Evolutionary conservation across 2,329 filamentous ascomycete genomes (phyloP).

Genomic region (Aspergillus latus): DNA sequence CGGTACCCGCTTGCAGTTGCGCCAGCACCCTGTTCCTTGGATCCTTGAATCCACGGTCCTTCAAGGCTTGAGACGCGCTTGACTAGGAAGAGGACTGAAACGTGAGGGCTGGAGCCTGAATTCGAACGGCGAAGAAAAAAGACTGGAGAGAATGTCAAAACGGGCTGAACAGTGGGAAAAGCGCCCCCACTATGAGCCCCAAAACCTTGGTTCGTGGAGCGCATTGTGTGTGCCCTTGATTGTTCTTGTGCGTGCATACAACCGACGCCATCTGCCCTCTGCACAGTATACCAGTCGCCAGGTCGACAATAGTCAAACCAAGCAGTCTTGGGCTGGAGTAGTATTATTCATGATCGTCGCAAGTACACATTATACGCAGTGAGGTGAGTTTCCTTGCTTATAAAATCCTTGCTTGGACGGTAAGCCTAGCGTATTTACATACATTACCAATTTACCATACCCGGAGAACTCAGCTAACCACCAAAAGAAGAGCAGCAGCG

Average conservation of each 20-base stretch:
- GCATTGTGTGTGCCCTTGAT: slow-evolving; percentile 7
- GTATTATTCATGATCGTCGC: background rate
- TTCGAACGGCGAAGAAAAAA: background rate
- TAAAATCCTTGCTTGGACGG: background rate
- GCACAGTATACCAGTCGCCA: background rate
- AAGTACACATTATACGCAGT: background rate
- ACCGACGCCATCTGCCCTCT: background rate
- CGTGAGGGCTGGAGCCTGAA: slow-evolving; percentile 4
- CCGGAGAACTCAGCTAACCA: slow-evolving; percentile 10
- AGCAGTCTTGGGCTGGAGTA: background rate
- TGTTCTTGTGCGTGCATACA: slow-evolving; percentile 3
- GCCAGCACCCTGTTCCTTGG: slow-evolving; percentile 19
- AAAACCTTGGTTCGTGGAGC: slow-evolving; percentile 18
- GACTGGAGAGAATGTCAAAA: background rate
- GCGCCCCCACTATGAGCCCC: slow-evolving; percentile 17
- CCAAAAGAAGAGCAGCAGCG: slow-evolving; percentile 4
- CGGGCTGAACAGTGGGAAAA: slow-evolving; percentile 12
- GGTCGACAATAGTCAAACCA: background rate
- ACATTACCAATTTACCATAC: slow-evolving; percentile 4
- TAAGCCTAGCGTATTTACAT: slow-evolving; percentile 11
- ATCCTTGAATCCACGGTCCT: slow-evolving; percentile 10
- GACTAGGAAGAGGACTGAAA: background rate
- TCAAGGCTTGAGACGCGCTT: background rate
- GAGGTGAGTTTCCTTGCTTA: background rate
- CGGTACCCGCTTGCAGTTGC: slow-evolving; percentile 24